A percentile compares a stretch with the other conserved stretches of the same genome.
These are phyloP conservation scores for Leptographium galeiforme DNA, from an alignment of 2,329 filamentous ascomycete genomes.

Conservation along the genomic window DNA sequence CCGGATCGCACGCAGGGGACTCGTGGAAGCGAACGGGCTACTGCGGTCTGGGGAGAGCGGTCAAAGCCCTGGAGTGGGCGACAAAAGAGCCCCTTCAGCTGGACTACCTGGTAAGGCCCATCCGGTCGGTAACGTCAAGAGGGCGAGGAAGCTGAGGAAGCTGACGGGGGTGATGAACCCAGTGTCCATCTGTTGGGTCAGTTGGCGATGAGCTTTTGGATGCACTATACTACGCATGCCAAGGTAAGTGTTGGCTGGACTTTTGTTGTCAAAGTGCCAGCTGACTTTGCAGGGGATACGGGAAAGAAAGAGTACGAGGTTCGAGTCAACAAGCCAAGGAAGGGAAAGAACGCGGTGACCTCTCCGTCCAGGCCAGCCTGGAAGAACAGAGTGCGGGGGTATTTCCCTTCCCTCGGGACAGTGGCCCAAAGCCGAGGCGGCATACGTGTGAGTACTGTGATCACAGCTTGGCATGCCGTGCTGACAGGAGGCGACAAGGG, in stretches of 20 bases:
- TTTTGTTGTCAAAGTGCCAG: too few species aligned
- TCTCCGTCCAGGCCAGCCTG: not conserved
- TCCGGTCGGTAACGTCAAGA: too few species aligned
- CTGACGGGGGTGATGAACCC: conserved; percentile 9
- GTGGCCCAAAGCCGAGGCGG: conserved; percentile 53
- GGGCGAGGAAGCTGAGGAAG: too few species aligned
- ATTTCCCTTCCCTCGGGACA: conserved; percentile 66
- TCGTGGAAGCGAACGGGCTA: conserved; percentile 45
- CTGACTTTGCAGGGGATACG: conserved; percentile 21
- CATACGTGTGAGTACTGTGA: conserved; percentile 27
- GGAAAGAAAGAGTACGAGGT: conserved; percentile 32
- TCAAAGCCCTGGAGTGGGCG: conserved; percentile 49
- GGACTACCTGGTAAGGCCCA: conserved; percentile 52
- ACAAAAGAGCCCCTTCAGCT: conserved; percentile 45
- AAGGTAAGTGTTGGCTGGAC: conserved; percentile 25
- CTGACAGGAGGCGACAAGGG: conserved; percentile 24
- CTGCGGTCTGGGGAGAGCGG: conserved; percentile 55
- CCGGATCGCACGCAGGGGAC: conserved; percentile 32
- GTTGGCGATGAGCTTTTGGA: conserved; percentile 55
- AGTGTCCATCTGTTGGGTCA: conserved; percentile 72
- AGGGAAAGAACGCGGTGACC: conserved; percentile 13
- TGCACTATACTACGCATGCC: conserved; percentile 39
- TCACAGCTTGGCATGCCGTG: not conserved
- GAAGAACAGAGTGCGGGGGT: conserved; percentile 49
- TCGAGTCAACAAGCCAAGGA: conserved; percentile 18